These are phyloP conservation scores for Ophiostoma piceae DNA, from an alignment of 2,329 filamentous ascomycete genomes.

Conservation along the genomic window DNA sequence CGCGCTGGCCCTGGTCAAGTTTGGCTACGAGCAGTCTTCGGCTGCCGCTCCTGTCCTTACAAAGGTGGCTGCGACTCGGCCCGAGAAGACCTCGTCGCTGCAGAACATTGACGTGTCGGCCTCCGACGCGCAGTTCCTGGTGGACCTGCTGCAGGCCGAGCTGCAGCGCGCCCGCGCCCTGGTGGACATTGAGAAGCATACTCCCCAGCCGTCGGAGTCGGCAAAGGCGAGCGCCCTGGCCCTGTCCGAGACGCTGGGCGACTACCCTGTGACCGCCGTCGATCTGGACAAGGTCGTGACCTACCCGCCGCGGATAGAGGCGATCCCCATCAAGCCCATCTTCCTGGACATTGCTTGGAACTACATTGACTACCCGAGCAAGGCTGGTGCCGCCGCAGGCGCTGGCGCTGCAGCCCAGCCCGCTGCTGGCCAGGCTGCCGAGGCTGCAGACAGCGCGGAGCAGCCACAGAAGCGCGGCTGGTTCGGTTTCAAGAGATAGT, in stretches of 20 bases:
- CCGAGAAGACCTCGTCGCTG: conserved; percentile 38
- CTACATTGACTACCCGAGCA: conserved; percentile 85
- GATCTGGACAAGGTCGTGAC: conserved; percentile 76
- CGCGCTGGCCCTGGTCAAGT: conserved; percentile 76
- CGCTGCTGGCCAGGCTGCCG: conserved; percentile 28
- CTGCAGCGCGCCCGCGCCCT: conserved; percentile 78
- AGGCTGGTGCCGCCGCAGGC: conserved; percentile 34
- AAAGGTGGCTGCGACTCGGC: conserved; percentile 30
- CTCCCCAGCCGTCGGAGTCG: conserved; percentile 29
- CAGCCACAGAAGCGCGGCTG: conserved; percentile 61
- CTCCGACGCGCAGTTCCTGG: conserved; percentile 54
- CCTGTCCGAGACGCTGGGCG: conserved; percentile 67
- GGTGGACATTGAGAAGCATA: conserved; percentile 70
- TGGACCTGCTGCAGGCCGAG: conserved; percentile 60
- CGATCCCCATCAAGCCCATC: conserved; percentile 86
- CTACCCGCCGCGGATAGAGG: conserved; percentile 77
- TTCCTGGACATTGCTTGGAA: conserved; percentile 98
- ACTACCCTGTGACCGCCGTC: conserved; percentile 64
- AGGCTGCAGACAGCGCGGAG: conserved; percentile 35
- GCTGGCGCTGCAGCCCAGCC: conserved; percentile 26
- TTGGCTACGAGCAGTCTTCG: conserved; percentile 60
- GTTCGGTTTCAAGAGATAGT: conserved; percentile 65
- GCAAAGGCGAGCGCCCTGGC: conserved; percentile 34
- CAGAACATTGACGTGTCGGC: conserved; percentile 64
- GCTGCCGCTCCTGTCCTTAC: conserved; percentile 46